Percentiles rank a stretch among this genome's conserved stretches.
Conservation (phyloP, 805 yeast species). For the Wickerhamomyces pijperi region DNA sequence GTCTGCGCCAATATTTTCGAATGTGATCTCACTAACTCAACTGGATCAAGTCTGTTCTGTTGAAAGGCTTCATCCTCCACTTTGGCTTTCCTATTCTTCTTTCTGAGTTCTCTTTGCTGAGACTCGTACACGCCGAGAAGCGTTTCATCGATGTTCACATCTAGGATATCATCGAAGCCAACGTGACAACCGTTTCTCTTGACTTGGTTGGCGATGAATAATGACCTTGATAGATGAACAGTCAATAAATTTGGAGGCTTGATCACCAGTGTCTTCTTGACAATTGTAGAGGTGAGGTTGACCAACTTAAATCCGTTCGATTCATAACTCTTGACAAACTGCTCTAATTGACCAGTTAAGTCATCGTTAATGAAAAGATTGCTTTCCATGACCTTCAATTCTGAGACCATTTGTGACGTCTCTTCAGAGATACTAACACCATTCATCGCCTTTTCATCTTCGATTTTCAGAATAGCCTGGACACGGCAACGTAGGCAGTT, state of each 20-base stretch:
- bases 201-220: constrained; percentile 54
- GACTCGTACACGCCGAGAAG: constrained; percentile 15
- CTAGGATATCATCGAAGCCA: constrained; percentile 42
- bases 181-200: constrained; percentile 71
- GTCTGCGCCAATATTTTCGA: constrained; percentile 16
- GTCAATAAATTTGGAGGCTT: constrained; percentile 63
- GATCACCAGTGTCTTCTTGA: constrained; percentile 49
- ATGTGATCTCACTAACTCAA: constrained; percentile 13
- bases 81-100: constrained; percentile 15
- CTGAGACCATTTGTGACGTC: constrained; percentile 23
- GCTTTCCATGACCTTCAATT: constrained; percentile 25
- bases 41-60: constrained; percentile 35
- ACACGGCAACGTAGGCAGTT: constrained; percentile 68
- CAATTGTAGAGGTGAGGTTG: constrained; percentile 49
- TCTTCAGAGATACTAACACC: constrained; percentile 13
- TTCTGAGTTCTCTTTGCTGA: constrained; percentile 3
- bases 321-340: constrained; percentile 35
- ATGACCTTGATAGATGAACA: constrained; percentile 80
- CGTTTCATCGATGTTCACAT: constrained; percentile 35
- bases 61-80: constrained; percentile 35
- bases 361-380: constrained; percentile 53
- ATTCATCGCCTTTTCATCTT: constrained; percentile 12
- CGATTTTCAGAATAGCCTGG: constrained; percentile 27
- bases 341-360: constrained; percentile 36
- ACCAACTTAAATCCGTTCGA: constrained; percentile 32